Base-by-base conservation (phyloP, 1,284 basidiomycete species). In the Rhodotorula sp. region DNA sequence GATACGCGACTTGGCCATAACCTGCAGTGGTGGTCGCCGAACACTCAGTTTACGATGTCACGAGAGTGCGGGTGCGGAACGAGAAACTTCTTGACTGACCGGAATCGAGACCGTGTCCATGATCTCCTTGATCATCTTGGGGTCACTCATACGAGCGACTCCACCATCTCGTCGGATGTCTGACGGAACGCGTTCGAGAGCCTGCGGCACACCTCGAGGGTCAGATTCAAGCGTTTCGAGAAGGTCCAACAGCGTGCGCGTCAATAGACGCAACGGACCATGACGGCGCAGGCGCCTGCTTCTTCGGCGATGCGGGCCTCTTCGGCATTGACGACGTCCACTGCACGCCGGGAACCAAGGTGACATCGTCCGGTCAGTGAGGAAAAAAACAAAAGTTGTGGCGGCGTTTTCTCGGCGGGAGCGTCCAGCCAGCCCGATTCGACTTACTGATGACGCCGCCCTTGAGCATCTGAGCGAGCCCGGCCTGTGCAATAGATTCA, bases 261-360 rank as follows among this genome's bases (percentile, higher is more conserved):
- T 51, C 1, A 29, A 22, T n/a, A 6, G 12, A 3, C 8, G 18
- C 37, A 12, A 30, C 73, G n/a, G 20, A 93, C 93, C 95, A 99
- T 98, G 75, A 99, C 95, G 73, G 95, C 95, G 80, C 92, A 94
- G 20, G 95, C 95, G 70, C 96, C 95, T 17, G 95, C 95, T 80
- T 96, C 94, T 80, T 98, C 95, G 69, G 95, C 95, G 77, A 98
- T 95, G 74, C 92, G 89, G 71, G 95, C 95, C 88, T 94, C 77
- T 79, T 94, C 89, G 33, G 85, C 87, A 78, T 91, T 93, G 75
- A 92, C 84, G 64, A 82, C 80, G 70, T 81, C 80, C 72, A 72
- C 73, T 74, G 46, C 53, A 20, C 14, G n/a, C n/a, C n/a, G n/a
- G n/a, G n/a, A n/a, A n/a, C n/a, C 42, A 22, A n/a, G 53, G 33